phyloP scores from a whole-genome alignment of 192 early-diverging fungal species.

The Backusella sp. region DNA sequence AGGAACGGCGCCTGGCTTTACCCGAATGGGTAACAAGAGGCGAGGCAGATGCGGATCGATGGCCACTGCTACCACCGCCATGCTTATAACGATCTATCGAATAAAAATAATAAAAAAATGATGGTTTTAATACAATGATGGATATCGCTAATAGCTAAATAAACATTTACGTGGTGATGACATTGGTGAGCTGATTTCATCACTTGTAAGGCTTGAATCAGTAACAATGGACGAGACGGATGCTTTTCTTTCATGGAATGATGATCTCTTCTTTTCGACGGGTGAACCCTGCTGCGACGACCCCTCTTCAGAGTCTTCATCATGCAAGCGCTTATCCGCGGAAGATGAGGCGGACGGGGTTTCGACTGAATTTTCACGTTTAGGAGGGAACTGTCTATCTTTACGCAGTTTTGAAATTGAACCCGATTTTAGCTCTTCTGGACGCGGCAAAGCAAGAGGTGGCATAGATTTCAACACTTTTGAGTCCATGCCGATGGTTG shows the following conservation, averaged over 20 bases:
- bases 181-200: constrained; percentile 21
- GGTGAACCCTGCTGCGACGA: neutral
- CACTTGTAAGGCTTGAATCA: constrained; percentile 21
- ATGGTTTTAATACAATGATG: neutral
- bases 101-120: too few species aligned
- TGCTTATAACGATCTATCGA: neutral
- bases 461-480: neutral
- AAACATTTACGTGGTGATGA: constrained; percentile 23
- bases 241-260: constrained; percentile 19
- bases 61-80: neutral
- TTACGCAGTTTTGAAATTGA: constrained; percentile 5
- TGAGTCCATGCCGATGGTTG: neutral
- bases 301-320: neutral
- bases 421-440: constrained; percentile 5
- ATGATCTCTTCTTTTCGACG: neutral
- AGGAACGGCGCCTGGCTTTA: constrained; percentile 30
- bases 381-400: constrained; percentile 14
- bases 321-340: neutral
- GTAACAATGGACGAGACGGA: constrained; percentile 26
- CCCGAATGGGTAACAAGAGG: neutral
- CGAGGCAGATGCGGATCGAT: constrained; percentile 2
- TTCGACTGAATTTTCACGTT: constrained; percentile 4
- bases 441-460: neutral
- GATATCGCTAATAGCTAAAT: neutral
- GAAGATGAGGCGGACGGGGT: neutral